Percentiles rank a stretch among this genome's conserved stretches.
Evolutionary conservation across 2,329 filamentous ascomycete genomes (phyloP).

Genomic region (Trichoderma oligosporum): DNA sequence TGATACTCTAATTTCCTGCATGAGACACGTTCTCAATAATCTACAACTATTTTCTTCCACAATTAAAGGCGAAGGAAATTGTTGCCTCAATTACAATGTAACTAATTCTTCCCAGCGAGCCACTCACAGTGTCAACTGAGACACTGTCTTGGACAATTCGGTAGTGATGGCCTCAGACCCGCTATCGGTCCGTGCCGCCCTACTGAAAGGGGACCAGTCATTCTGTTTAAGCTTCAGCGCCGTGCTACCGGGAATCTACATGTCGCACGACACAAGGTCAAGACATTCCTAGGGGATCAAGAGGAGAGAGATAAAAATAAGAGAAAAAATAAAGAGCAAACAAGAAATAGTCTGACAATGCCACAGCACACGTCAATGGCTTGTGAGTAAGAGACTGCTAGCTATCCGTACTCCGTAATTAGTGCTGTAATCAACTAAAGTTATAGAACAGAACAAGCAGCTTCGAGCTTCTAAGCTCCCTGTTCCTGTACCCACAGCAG

Average conservation of each 20-base stretch:
- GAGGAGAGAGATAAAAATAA: neutral
- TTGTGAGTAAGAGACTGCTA: no score
- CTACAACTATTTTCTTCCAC: no score
- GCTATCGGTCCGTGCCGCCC: constrained; percentile 15
- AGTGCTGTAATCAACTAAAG: no score
- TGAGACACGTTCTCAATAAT: neutral
- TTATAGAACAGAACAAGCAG: neutral
- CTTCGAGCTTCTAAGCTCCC: no score
- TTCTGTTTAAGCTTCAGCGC: no score
- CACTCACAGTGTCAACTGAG: neutral
- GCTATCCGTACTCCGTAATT: no score
- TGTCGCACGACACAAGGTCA: neutral
- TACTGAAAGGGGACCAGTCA: neutral
- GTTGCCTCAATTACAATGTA: no score
- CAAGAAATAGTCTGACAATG: neutral
- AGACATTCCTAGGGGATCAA: neutral
- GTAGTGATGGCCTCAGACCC: constrained; percentile 2
- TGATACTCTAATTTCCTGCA: neutral
- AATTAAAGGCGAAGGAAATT: no score
- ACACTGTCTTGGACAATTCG: neutral
- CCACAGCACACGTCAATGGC: no score
- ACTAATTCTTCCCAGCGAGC: no score
- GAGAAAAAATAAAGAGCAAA: neutral
- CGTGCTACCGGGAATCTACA: no score
- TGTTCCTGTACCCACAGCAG: no score